A percentile compares a stretch with the other conserved stretches of the same genome.
phyloP scores from a whole-genome alignment of 2,329 filamentous ascomycete genomes.

The Hysterium pulicare region DNA sequence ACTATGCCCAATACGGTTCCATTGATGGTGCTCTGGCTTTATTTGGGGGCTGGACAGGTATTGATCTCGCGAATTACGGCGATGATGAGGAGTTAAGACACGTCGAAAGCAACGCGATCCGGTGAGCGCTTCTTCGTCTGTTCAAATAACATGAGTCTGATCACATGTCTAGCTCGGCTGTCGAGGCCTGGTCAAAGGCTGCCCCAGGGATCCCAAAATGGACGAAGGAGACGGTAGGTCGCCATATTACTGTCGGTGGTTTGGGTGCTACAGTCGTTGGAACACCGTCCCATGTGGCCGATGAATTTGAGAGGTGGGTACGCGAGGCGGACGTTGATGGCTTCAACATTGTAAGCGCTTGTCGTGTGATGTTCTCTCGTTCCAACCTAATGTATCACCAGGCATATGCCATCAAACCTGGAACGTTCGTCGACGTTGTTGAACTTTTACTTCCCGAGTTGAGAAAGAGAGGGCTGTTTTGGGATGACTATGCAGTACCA shows the following conservation, averaged over 20 bases:
- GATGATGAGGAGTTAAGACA: slow-evolving; percentile 62
- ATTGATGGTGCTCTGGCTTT: slow-evolving; percentile 66
- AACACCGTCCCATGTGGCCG: slow-evolving; percentile 60
- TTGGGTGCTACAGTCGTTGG: slow-evolving; percentile 61
- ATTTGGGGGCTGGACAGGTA: slow-evolving; percentile 75
- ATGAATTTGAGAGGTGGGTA: slow-evolving; percentile 64
- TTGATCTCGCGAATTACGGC: slow-evolving; percentile 58
- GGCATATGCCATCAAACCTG: slow-evolving; percentile 61
- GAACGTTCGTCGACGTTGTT: slow-evolving; percentile 63
- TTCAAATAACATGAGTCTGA: slow-evolving; percentile 5
- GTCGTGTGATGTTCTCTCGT: neutral
- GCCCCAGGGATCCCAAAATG: slow-evolving; percentile 52
- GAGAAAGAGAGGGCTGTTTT: slow-evolving; percentile 56
- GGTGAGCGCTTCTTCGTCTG: no score
- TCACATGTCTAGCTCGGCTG: slow-evolving; percentile 11
- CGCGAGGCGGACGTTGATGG: slow-evolving; percentile 66
- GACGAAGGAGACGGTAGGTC: slow-evolving; percentile 65
- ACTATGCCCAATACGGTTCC: slow-evolving; percentile 60
- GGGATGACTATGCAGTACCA: slow-evolving; percentile 47
- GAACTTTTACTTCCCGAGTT: slow-evolving; percentile 59
- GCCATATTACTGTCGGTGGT: slow-evolving; percentile 64
- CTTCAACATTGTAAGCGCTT: slow-evolving; percentile 61
- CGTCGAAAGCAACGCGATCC: slow-evolving; percentile 59
- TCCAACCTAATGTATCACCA: slow-evolving; percentile 5
- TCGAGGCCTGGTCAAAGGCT: slow-evolving; percentile 16